Percentiles rank a stretch among this genome's conserved stretches.
These are phyloP conservation scores for Mortierella sp. DNA, from an alignment of 371 early-diverging fungal genomes.

Conservation along the genomic window DNA sequence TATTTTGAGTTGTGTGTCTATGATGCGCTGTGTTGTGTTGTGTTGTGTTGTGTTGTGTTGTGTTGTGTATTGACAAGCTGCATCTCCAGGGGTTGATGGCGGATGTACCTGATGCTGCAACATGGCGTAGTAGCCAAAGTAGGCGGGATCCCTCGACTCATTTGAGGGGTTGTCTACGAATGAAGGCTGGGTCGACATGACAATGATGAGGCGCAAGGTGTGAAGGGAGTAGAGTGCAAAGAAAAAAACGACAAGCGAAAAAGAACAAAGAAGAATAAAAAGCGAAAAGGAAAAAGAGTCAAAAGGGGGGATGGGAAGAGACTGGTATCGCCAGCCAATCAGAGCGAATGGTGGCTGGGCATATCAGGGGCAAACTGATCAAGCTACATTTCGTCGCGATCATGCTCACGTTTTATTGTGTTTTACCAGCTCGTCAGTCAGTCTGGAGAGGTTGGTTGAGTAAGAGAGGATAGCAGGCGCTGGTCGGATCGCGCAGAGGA, in stretches of 20 bases:
- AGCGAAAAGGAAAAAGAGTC: neutral
- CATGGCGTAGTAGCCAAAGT: conserved; percentile 96
- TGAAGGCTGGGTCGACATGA: conserved; percentile 40
- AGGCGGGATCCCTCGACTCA: conserved; percentile 83
- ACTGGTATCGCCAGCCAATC: neutral
- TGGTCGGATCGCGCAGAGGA: neutral
- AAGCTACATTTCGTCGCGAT: neutral
- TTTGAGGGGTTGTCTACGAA: conserved; percentile 63
- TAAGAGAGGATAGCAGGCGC: neutral
- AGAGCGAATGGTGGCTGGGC: neutral
- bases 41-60: neutral
- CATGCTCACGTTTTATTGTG: neutral
- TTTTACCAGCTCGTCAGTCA: neutral
- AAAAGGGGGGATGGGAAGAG: conserved; percentile 8
- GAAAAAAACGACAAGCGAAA: neutral
- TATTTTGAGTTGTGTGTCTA: neutral
- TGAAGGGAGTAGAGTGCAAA: neutral
- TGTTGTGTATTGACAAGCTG: neutral
- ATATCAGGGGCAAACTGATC: neutral
- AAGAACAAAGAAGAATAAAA: neutral
- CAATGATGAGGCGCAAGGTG: neutral
- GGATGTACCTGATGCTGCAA: conserved; percentile 93
- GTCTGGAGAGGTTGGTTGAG: neutral
- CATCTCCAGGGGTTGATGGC: neutral
- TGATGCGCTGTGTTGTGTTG: neutral